Percentiles rank a stretch among this genome's conserved stretches.
Evolutionary conservation across 371 early-diverging fungal genomes (phyloP).

Genomic region (Mortierella polycephala): DNA sequence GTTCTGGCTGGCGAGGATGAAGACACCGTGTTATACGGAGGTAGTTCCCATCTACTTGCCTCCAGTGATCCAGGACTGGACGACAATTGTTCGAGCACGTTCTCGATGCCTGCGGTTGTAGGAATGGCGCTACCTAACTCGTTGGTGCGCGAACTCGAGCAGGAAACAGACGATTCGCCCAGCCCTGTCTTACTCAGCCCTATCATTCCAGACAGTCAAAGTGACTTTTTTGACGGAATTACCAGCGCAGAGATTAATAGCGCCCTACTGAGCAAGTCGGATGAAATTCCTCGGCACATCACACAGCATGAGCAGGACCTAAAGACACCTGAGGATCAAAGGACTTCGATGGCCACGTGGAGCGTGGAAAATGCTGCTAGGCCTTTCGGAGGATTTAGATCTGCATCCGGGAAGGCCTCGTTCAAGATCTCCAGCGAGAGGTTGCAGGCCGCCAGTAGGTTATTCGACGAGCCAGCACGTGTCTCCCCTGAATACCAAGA

Average conservation of each 20-base stretch:
- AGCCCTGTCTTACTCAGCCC: slow-evolving; percentile 16
- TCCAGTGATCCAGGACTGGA: neutral
- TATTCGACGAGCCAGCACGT: neutral
- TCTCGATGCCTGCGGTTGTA: neutral
- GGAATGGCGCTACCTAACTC: slow-evolving; percentile 12
- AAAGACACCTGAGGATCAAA: neutral
- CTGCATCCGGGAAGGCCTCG: no score
- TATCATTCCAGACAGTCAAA: slow-evolving; percentile 19
- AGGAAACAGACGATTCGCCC: slow-evolving; percentile 1
- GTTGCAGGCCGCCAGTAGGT: no score
- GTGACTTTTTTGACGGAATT: slow-evolving; percentile 19
- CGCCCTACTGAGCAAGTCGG: slow-evolving; percentile 1
- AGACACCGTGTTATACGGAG: neutral
- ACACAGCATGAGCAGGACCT: slow-evolving; percentile 1
- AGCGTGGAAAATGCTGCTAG: neutral
- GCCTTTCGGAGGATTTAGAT: neutral
- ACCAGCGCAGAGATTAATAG: slow-evolving; percentile 12
- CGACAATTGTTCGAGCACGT: neutral
- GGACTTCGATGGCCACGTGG: neutral
- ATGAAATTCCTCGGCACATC: neutral
- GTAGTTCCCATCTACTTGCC: neutral
- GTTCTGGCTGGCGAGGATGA: neutral
- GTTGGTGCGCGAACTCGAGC: slow-evolving; percentile 9
- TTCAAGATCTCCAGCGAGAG: no score
- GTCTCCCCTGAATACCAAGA: neutral